phyloP scores from a whole-genome alignment of 345 rosid species.

The Eucalyptus decipiens region DNA sequence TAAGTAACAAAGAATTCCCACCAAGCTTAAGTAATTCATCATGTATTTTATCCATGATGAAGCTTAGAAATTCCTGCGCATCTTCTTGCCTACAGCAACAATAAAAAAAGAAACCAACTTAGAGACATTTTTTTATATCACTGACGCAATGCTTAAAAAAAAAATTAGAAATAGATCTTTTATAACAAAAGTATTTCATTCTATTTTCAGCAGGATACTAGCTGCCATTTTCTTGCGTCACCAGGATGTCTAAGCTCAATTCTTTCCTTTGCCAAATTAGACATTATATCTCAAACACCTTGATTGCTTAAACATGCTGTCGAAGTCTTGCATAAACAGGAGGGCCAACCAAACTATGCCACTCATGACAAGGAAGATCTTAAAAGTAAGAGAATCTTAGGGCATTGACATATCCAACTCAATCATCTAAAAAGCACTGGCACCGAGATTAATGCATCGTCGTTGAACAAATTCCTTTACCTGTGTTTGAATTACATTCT shows the following conservation, averaged over 20 bases:
- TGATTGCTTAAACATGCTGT: background rate
- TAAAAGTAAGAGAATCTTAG: background rate
- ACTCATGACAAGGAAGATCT: background rate
- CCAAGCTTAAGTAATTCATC: constrained; percentile 68
- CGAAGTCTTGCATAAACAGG: background rate
- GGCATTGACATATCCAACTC: background rate
- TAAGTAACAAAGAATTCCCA: constrained; percentile 19
- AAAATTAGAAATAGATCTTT: background rate
- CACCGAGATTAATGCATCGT: background rate
- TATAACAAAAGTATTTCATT: background rate
- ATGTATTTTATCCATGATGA: constrained; percentile 89
- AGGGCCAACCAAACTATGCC: background rate
- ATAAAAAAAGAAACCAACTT: background rate
- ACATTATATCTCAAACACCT: background rate
- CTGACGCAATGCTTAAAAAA: background rate
- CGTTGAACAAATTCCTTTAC: background rate
- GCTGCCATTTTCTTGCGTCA: background rate
- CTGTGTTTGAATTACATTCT: background rate
- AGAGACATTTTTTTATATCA: background rate
- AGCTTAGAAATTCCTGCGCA: constrained; percentile 95
- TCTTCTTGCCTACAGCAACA: constrained; percentile 77
- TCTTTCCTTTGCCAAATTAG: background rate
- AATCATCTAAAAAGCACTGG: background rate
- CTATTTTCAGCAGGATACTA: background rate
- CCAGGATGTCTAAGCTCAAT: background rate